These are phyloP conservation scores for Calamus simplicifolius DNA, from an alignment of 176 grass and related monocot genomes.

Conservation along the genomic window DNA sequence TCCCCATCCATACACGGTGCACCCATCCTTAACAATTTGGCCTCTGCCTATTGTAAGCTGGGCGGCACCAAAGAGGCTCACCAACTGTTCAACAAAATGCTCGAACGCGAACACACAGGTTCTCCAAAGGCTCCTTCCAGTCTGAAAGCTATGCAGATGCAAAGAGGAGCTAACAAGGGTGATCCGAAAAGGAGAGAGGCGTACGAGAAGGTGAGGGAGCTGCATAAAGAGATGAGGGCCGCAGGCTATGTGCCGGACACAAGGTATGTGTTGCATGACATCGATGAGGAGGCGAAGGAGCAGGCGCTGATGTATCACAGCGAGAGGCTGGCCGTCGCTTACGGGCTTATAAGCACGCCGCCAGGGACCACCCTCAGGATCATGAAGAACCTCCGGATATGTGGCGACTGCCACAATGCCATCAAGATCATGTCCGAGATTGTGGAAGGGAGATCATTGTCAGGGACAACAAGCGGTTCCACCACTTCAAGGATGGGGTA, in stretches of 20 bases:
- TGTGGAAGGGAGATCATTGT: conserved; percentile 67
- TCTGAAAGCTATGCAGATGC: too few relatives aligned
- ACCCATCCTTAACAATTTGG: conserved; percentile 29
- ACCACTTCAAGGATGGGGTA: conserved; percentile 72
- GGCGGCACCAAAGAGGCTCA: conserved; percentile 38
- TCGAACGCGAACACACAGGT: not conserved
- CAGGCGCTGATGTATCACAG: conserved; percentile 92
- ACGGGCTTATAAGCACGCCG: conserved; percentile 64
- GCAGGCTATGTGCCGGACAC: conserved; percentile 81
- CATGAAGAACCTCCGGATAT: conserved; percentile 94
- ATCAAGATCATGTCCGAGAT: conserved; percentile 89
- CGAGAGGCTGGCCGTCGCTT: conserved; percentile 80
- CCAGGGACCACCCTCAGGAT: conserved; percentile 58
- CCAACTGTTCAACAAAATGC: conserved; percentile 27
- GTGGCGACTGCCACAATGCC: conserved; percentile 79
- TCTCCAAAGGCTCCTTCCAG: too few relatives aligned
- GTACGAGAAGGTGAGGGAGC: conserved; percentile 53
- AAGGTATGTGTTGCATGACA: conserved; percentile 57
- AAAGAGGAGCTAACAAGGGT: not conserved
- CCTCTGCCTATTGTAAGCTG: conserved; percentile 58
- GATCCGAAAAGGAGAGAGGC: conserved; percentile 47
- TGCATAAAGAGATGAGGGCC: conserved; percentile 66
- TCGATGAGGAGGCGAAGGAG: conserved; percentile 68
- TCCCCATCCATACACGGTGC: not conserved
- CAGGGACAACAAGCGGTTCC: conserved; percentile 87